These are phyloP conservation scores for Thraustochytrium sp. DNA, from an alignment of 352 stramenopile species.

Conservation along the genomic window DNA sequence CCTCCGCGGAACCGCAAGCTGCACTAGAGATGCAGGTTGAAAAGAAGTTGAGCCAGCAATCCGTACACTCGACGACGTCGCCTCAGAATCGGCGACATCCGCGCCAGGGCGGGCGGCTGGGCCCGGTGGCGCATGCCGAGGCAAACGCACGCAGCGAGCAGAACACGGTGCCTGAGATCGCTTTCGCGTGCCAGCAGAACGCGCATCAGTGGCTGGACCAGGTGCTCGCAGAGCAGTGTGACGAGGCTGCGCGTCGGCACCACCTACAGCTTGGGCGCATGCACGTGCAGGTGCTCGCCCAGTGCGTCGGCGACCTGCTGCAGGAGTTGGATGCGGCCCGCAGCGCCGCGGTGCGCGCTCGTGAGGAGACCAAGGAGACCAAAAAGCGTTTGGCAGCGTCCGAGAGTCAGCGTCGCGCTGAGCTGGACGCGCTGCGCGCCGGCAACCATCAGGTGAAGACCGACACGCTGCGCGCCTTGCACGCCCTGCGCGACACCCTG, in stretches of 20 bases:
- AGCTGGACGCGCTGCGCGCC: background rate
- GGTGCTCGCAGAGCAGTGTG: background rate
- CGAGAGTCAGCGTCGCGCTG: background rate
- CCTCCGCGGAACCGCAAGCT: too few species aligned
- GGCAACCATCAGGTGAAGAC: background rate
- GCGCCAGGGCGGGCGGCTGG: too few species aligned
- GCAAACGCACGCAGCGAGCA: too few species aligned
- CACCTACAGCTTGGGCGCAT: background rate
- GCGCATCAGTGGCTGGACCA: slow-evolving; percentile 1
- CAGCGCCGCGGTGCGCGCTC: background rate
- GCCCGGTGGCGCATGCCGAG: too few species aligned
- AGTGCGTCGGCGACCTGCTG: slow-evolving; percentile 2
- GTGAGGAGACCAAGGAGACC: background rate
- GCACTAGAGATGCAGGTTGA: too few species aligned
- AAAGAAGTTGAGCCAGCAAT: too few species aligned
- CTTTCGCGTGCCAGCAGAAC: background rate
- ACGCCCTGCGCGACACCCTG: background rate
- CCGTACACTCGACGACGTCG: too few species aligned
- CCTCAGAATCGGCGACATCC: too few species aligned
- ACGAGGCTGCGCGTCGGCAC: background rate
- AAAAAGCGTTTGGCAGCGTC: background rate
- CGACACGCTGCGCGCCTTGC: background rate
- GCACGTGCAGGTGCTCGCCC: background rate
- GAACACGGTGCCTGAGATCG: background rate
- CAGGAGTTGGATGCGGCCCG: background rate